phyloP scores from a whole-genome alignment of 2,329 filamentous ascomycete species.

The Metarhizium anisopliae region DNA sequence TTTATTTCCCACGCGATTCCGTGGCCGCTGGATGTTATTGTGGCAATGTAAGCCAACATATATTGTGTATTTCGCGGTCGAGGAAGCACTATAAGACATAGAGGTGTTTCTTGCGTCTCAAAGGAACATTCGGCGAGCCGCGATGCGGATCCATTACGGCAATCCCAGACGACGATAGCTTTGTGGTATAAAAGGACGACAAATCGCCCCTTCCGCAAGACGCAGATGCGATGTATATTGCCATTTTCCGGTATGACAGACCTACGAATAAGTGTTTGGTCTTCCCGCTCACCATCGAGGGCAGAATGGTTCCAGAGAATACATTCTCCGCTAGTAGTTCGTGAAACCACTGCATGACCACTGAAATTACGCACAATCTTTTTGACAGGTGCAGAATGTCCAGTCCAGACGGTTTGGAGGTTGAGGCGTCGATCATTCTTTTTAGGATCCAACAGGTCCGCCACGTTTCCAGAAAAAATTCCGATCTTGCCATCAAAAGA shows the following conservation, averaged over 20 bases:
- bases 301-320: slow-evolving; percentile 67
- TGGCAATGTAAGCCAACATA: slow-evolving; percentile 63
- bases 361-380: slow-evolving; percentile 83
- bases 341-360: slow-evolving; percentile 70
- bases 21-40: slow-evolving; percentile 67
- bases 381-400: slow-evolving; percentile 70
- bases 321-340: slow-evolving; percentile 69
- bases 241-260: slow-evolving; percentile 58
- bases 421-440: slow-evolving; percentile 51
- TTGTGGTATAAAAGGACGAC: slow-evolving; percentile 71
- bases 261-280: slow-evolving; percentile 47
- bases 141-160: slow-evolving; percentile 47
- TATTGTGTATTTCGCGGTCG: slow-evolving; percentile 46
- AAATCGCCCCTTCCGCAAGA: slow-evolving; percentile 69
- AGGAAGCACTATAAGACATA: slow-evolving; percentile 73
- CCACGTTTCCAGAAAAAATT: slow-evolving; percentile 70
- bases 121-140: slow-evolving; percentile 46
- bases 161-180: slow-evolving; percentile 72
- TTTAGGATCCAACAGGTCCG: slow-evolving; percentile 69
- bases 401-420: slow-evolving; percentile 65
- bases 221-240: slow-evolving; percentile 71
- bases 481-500: slow-evolving; percentile 79
- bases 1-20: slow-evolving; percentile 75
- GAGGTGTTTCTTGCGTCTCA: slow-evolving; percentile 56
- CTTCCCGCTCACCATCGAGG: slow-evolving; percentile 27